A percentile compares a stretch with the other conserved stretches of the same genome.
These are phyloP conservation scores for Lagenaria siceraria DNA, from an alignment of 306 rosid species.

Conservation along the genomic window DNA sequence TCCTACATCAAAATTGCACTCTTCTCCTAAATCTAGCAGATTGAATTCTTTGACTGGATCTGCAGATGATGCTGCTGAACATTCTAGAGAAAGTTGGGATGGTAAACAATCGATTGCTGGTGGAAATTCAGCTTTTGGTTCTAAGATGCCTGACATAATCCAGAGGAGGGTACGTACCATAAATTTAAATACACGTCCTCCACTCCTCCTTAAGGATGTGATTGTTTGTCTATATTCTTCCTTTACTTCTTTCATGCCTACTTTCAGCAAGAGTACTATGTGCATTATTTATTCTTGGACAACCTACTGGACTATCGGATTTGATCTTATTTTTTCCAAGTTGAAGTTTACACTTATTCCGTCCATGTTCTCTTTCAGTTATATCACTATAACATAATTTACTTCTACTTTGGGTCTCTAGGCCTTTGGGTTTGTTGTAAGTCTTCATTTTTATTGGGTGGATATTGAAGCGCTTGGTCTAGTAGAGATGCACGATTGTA, in stretches of 20 bases:
- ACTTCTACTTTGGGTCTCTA: neutral
- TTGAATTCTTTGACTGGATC: conserved; percentile 42
- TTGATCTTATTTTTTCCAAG: neutral
- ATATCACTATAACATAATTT: neutral
- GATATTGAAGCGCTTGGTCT: neutral
- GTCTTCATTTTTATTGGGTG: neutral
- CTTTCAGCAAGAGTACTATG: neutral
- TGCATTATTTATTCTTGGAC: neutral
- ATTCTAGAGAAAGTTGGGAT: conserved; percentile 54
- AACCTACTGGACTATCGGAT: neutral
- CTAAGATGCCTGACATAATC: conserved; percentile 64
- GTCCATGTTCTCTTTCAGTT: neutral
- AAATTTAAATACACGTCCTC: neutral
- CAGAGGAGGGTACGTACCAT: conserved; percentile 64
- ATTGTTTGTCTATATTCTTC: neutral
- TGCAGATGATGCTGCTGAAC: conserved; percentile 46
- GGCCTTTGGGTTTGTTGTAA: neutral
- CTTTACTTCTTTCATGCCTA: neutral
- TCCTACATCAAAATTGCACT: conserved; percentile 49
- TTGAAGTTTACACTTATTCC: neutral
- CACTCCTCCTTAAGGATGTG: neutral
- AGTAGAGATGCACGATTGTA: neutral
- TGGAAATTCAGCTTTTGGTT: conserved; percentile 40
- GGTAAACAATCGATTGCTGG: conserved; percentile 42
- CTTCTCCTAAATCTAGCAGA: conserved; percentile 63